Evolutionary conservation across 2,329 filamentous ascomycete species (phyloP).

Genomic region (Aureobasidium mangrovei): DNA sequence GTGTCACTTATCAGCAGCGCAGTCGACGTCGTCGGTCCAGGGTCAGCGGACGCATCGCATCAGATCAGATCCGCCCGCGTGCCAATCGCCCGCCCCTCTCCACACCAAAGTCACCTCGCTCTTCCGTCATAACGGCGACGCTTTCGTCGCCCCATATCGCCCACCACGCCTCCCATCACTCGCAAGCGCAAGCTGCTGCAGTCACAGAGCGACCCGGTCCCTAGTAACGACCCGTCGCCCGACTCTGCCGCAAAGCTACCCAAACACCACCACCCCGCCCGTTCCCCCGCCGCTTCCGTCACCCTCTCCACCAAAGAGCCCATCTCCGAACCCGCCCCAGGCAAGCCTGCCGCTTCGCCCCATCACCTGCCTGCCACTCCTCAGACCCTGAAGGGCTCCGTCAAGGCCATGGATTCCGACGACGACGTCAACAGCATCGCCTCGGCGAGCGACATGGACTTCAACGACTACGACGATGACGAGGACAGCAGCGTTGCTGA

Average conservation of each 20-base stretch:
- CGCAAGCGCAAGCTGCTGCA: slow-evolving; percentile 28
- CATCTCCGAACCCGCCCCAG: slow-evolving; percentile 25
- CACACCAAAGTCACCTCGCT: slow-evolving; percentile 13
- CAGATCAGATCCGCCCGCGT: not conserved
- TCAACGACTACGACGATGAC: slow-evolving; percentile 46
- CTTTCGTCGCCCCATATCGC: slow-evolving; percentile 17
- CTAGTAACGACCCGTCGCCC: slow-evolving; percentile 11
- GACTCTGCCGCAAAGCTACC: slow-evolving; percentile 16
- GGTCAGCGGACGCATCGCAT: not conserved
- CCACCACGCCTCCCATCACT: slow-evolving; percentile 25
- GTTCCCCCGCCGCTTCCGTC: slow-evolving; percentile 18
- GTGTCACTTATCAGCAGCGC: too few species aligned
- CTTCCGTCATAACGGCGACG: slow-evolving; percentile 23
- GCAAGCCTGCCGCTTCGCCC: slow-evolving; percentile 25
- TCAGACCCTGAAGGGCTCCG: slow-evolving; percentile 33
- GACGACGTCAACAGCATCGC: slow-evolving; percentile 84
- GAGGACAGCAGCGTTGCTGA: slow-evolving; percentile 62
- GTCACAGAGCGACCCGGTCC: slow-evolving; percentile 3
- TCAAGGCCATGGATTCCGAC: slow-evolving; percentile 76
- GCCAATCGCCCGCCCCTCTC: slow-evolving; percentile 9
- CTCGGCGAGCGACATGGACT: slow-evolving; percentile 61
- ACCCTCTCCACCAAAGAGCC: slow-evolving; percentile 24
- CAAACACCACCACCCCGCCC: not conserved
- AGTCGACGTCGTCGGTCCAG: too few species aligned
- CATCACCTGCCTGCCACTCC: slow-evolving; percentile 42